phyloP scores from a whole-genome alignment of 441 rosid species.

The Eruca vesicaria region DNA sequence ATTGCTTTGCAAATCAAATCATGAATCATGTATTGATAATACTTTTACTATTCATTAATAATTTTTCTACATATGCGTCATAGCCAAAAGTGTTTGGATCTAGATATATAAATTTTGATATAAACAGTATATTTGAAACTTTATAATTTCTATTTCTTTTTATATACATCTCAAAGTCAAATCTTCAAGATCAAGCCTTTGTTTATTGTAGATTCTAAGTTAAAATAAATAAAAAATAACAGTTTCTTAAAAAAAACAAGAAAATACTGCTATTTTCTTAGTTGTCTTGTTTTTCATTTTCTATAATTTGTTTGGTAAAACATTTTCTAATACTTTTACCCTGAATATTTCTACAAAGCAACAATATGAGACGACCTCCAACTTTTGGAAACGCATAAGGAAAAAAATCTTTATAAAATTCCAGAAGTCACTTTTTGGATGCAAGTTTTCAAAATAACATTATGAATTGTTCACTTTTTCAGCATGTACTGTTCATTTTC shows the following conservation, averaged over 20 bases:
- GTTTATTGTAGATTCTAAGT: not conserved
- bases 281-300: not conserved
- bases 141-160: not conserved
- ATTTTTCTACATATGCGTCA: not conserved
- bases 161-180: not conserved
- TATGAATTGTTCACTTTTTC: not conserved
- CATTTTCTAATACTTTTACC: not conserved
- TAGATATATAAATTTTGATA: not conserved
- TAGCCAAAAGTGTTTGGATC: not conserved
- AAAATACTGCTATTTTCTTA: not conserved
- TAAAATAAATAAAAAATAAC: no score
- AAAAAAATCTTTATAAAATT: no score
- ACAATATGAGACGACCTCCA: no score
- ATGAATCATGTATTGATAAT: not conserved
- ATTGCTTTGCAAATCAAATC: not conserved
- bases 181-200: not conserved
- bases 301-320: not conserved
- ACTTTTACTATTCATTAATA: not conserved
- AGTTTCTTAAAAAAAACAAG: no score
- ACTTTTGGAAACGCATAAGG: no score
- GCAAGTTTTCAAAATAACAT: not conserved
- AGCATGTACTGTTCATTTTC: not conserved
- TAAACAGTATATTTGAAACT: not conserved
- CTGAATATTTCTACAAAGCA: no score
- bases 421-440: no score